Conservation (phyloP, 257 asterid species). For the Fraxinus quadrangulata region DNA sequence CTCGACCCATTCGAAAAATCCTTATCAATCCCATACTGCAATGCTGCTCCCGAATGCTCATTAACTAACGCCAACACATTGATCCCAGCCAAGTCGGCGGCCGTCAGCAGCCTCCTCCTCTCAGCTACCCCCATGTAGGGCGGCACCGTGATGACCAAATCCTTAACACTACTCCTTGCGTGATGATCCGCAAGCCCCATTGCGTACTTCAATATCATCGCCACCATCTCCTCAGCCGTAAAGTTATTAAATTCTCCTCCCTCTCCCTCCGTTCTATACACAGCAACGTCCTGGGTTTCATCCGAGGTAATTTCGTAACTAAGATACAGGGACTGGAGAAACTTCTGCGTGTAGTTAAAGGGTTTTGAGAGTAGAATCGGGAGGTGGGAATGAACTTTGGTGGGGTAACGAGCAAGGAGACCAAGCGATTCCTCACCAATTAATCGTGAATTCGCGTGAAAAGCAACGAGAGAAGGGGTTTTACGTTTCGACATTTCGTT, state of each 20-base stretch:
- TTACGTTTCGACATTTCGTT: slow-evolving; percentile 98
- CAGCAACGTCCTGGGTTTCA: slow-evolving; percentile 48
- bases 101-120: slow-evolving; percentile 66
- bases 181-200: slow-evolving; percentile 75
- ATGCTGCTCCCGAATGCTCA: slow-evolving; percentile 90
- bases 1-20: slow-evolving; percentile 89
- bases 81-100: slow-evolving; percentile 94
- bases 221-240: slow-evolving; percentile 86
- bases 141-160: slow-evolving; percentile 88
- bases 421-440: slow-evolving; percentile 87
- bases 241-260: slow-evolving; percentile 41
- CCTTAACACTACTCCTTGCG: slow-evolving; percentile 64
- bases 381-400: slow-evolving; percentile 69
- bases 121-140: slow-evolving; percentile 84
- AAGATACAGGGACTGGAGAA: slow-evolving; percentile 48
- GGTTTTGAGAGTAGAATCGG: slow-evolving; percentile 70
- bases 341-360: slow-evolving; percentile 34
- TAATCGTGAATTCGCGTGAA: slow-evolving; percentile 65
- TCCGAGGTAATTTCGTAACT: slow-evolving; percentile 50
- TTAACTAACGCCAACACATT: slow-evolving; percentile 87
- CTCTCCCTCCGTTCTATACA: slow-evolving; percentile 43
- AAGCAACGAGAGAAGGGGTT: slow-evolving; percentile 77
- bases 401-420: slow-evolving; percentile 86
- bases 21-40: slow-evolving; percentile 97
- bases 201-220: slow-evolving; percentile 78